Evolutionary conservation across 345 rosid genomes (phyloP), one percentile per base, ranked within the genome.

Genomic region (Litchi chinensis): DNA sequence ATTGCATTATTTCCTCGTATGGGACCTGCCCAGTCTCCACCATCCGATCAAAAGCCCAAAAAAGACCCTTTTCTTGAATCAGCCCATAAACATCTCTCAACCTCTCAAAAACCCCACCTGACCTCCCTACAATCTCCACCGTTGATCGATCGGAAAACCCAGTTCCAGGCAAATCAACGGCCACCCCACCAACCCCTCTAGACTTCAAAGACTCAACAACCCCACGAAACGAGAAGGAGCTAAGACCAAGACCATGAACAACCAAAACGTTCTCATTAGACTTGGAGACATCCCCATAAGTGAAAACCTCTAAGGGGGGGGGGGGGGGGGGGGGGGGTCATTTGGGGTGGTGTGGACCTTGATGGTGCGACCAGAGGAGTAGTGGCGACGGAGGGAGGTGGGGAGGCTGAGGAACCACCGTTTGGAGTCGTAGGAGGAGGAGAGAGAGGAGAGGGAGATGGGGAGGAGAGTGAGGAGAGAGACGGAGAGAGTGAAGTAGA

Each of bases 31-130:
- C 99, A 76, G 97, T 93, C 81, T 93, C 99, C 79, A 95, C 83
- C 86, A 93, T 89, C 71, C 83, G 92, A 89, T 95, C 99, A 83
- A 95, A 95, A 9, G 97, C 99, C 92, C 92, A 95, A 80, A 95
- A 95, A 8, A 95, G 15, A 3, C 99, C 99, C 81, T 93, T 95
- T 75, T 93, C 98, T 76, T 84, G 84, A 76, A 93, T 95, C 80
- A 93, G 89, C 63, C 76, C 80, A 84, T 88, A 92, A 71, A 83
- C 96, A 79, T 91, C 93, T 72, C 80, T 76, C 73, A 95, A 84
- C 87, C 90, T 90, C 82, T 81, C 92, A 0, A 90, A 54, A 77
- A 66, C 56, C 52, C 97, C 97, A 78, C 76, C 71, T 32, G 84
- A 87, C 74, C 88, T 80, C 80, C 85, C 90, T 77, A 87, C 97